Percentiles rank a stretch among this genome's conserved stretches.
These are phyloP conservation scores for Hypoxylon trugodes DNA, from an alignment of 495 filamentous ascomycete species.

Conservation along the genomic window DNA sequence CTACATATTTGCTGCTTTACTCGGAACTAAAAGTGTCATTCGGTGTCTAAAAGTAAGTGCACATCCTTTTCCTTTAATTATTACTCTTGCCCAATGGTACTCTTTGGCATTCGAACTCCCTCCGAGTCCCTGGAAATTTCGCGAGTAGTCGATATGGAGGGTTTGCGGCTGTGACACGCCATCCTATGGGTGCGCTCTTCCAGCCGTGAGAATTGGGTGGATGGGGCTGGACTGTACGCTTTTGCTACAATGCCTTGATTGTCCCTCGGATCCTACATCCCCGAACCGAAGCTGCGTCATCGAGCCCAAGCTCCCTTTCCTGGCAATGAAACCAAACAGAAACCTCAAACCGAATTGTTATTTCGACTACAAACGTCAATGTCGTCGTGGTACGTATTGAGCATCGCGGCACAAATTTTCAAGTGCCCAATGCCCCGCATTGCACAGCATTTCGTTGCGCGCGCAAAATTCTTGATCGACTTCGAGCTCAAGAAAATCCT, in stretches of 20 bases:
- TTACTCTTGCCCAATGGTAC: slow-evolving; percentile 15
- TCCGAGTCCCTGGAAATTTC: slow-evolving; percentile 7
- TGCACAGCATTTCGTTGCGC: slow-evolving; percentile 31
- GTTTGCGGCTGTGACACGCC: slow-evolving; percentile 3
- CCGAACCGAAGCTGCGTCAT: slow-evolving; percentile 46
- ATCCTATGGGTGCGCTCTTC: slow-evolving; percentile 2
- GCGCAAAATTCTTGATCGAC: slow-evolving; percentile 40
- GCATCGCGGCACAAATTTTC: slow-evolving; percentile 13
- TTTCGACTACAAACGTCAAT: slow-evolving; percentile 3
- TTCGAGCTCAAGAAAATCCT: slow-evolving; percentile 38
- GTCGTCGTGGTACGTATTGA: slow-evolving; percentile 5
- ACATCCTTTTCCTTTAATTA: slow-evolving; percentile 19
- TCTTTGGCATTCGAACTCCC: slow-evolving; percentile 41
- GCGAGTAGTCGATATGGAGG: neutral
- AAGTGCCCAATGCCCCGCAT: slow-evolving; percentile 41
- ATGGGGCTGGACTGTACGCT: slow-evolving; percentile 8
- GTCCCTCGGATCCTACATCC: slow-evolving; percentile 32
- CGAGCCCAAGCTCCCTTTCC: slow-evolving; percentile 22
- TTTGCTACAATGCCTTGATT: slow-evolving; percentile 35
- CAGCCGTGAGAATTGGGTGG: slow-evolving; percentile 13
- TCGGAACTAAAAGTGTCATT: slow-evolving; percentile 50
- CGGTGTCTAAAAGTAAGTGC: slow-evolving; percentile 53
- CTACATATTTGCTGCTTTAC: slow-evolving; percentile 43
- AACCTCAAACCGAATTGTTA: slow-evolving; percentile 6
- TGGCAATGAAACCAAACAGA: neutral